Evolutionary conservation across 768 basidiomycete genomes (phyloP), one percentile per base, ranked within the genome.

Genomic region (Boletus speciosus): DNA sequence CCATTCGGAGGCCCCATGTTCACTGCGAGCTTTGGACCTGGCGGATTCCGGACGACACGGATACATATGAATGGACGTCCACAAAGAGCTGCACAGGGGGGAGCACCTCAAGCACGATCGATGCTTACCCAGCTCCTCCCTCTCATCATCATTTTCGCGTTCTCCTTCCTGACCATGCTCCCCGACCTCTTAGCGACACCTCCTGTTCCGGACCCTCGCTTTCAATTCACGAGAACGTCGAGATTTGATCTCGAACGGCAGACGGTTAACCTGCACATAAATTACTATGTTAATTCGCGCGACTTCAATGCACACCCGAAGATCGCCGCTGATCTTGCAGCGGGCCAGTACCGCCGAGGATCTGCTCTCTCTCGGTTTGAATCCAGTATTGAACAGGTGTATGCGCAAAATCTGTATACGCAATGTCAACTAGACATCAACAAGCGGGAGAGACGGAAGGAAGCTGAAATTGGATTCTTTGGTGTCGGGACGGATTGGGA

Each of bases 401-500:
- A 88, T 68, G 86, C 86, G 2, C 81, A 84, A 57, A 79, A 81
- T 49, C 73, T 93, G 52, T 88, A 85, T 60, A 66, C 76, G 32
- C 77, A 83, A 62, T 98, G 96, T 69, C 84, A 87, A 60, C 76
- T 78, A 6, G 86, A 84, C 40, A 55, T 83, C 46, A 85, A 92
- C 60, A 67, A 75, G 53, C 86, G 85, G 66, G 79, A 88, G 63
- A 83, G 85, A 56, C 73, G 77, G 56, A 86, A 86, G 65, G 87
- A 94, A 49, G 78, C 81, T 9, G 87, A 93, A 62, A 71, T 90
- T 37, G 96, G 96, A 5, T 70, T 97, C 57, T 94, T 98, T 68
- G 96, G 95, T 6, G 75, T 97, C 50, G 91, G 93, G 31, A 90
- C 93, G 11, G 90, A 98, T 67, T 93, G 90, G 89, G 87, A 93